phyloP scores from a whole-genome alignment of 1,284 basidiomycete species.

The Ceratobasidium sp. region DNA sequence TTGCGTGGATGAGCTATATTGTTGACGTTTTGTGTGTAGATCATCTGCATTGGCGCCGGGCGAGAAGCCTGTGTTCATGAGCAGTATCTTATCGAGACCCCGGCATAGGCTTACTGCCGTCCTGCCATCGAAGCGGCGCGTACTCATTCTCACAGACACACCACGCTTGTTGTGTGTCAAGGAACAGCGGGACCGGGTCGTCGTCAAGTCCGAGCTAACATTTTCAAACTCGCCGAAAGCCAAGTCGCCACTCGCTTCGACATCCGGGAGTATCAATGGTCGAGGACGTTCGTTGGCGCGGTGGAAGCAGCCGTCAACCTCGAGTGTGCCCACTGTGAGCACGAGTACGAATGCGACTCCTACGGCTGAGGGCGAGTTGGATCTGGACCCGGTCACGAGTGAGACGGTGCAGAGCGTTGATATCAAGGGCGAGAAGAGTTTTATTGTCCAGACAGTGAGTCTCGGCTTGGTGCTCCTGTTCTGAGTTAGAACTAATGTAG shows the following conservation, averaged over 20 bases:
- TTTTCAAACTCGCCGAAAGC: neutral
- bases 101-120: slow-evolving; percentile 35
- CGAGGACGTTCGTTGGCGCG: slow-evolving; percentile 26
- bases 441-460: slow-evolving; percentile 45
- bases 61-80: slow-evolving; percentile 26
- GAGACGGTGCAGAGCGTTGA: slow-evolving; percentile 42
- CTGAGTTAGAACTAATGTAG: neutral
- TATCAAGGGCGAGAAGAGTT: slow-evolving; percentile 44
- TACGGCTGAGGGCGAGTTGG: neutral
- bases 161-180: slow-evolving; percentile 45
- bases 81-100: slow-evolving; percentile 29
- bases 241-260: neutral
- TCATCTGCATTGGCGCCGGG: slow-evolving; percentile 18
- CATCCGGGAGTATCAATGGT: neutral
- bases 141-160: slow-evolving; percentile 43
- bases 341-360: neutral
- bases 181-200: slow-evolving; percentile 39
- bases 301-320: slow-evolving; percentile 15
- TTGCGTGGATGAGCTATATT: neutral
- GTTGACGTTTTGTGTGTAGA: neutral
- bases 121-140: slow-evolving; percentile 42
- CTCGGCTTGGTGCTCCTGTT: neutral
- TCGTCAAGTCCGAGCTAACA: slow-evolving; percentile 21
- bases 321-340: neutral
- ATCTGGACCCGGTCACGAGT: neutral